phyloP scores from a whole-genome alignment of 495 filamentous ascomycete genomes.

The Aspergillus wentii region DNA sequence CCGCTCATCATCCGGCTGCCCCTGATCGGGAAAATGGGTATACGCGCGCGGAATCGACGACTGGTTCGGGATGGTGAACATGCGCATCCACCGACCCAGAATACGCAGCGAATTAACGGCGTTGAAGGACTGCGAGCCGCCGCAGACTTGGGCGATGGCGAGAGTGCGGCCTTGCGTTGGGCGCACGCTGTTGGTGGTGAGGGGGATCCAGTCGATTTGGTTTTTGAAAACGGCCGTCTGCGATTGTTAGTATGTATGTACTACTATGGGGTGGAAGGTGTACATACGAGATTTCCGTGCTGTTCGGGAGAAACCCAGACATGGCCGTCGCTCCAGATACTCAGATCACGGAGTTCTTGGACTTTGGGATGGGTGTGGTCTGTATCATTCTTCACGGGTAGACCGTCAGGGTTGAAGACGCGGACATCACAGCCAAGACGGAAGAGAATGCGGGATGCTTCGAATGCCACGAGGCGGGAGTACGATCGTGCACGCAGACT shows the following conservation, averaged over 20 bases:
- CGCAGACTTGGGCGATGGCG: constrained; percentile 59
- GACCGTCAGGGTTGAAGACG: constrained; percentile 54
- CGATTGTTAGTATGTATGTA: constrained; percentile 5
- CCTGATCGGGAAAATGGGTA: constrained; percentile 56
- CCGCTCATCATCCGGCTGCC: constrained; percentile 46
- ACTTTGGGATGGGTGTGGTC: constrained; percentile 57
- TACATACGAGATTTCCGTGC: constrained; percentile 59
- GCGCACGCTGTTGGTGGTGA: constrained; percentile 56
- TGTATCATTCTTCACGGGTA: constrained; percentile 61
- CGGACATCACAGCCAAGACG: constrained; percentile 66
- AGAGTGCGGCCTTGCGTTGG: constrained; percentile 68
- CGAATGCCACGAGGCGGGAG: constrained; percentile 56
- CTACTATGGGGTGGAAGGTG: not conserved
- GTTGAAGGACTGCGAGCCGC: constrained; percentile 69
- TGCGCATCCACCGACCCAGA: constrained; percentile 72
- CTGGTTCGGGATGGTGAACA: constrained; percentile 72
- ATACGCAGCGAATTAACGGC: constrained; percentile 67
- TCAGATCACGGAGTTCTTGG: constrained; percentile 59
- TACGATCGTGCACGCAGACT: constrained; percentile 58
- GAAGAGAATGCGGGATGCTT: constrained; percentile 58
- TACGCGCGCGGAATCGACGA: constrained; percentile 61
- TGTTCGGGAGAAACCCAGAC: constrained; percentile 68
- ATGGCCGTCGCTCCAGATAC: constrained; percentile 65
- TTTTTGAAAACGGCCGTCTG: constrained; percentile 70
- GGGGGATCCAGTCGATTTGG: constrained; percentile 72